Conservation (phyloP, 306 rosid species). For the Senna tora region DNA sequence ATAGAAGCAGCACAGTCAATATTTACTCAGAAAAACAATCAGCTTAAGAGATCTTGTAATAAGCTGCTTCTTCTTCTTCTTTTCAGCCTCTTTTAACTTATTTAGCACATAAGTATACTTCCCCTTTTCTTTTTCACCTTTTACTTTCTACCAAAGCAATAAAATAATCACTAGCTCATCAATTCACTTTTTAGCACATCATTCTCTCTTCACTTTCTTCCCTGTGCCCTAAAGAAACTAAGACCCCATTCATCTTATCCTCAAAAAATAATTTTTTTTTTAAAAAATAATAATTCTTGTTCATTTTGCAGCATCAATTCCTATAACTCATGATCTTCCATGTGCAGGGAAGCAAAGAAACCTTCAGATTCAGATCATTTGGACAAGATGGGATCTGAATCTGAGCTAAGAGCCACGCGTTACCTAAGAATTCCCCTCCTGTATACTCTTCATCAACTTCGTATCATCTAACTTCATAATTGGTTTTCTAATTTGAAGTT, state of each 20-base stretch:
- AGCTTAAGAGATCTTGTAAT: background rate
- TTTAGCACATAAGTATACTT: background rate
- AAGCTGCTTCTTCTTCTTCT: background rate
- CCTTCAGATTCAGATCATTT: conserved; percentile 17
- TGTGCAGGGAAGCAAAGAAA: background rate
- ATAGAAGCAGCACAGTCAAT: conserved; percentile 14
- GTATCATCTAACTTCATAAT: background rate
- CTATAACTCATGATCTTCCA: background rate
- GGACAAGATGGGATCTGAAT: conserved; percentile 15
- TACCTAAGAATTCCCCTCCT: conserved; percentile 1
- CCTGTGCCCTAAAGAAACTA: background rate
- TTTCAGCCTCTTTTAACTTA: background rate
- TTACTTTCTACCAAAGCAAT: background rate
- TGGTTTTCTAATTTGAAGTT: background rate
- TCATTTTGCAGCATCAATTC: background rate
- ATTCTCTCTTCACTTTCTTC: conserved; percentile 8
- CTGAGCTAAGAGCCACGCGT: background rate
- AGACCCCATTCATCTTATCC: background rate
- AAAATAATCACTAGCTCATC: conserved; percentile 8
- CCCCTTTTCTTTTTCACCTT: background rate
- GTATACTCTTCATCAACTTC: background rate
- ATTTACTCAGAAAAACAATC: conserved; percentile 16
- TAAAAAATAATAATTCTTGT: background rate
- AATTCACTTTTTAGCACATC: conserved; percentile 22
- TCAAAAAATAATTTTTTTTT: background rate